A percentile compares a stretch with the other conserved stretches of the same genome.
Evolutionary conservation across 495 filamentous ascomycete genomes (phyloP).

Genomic region (Daldinia concentrica): DNA sequence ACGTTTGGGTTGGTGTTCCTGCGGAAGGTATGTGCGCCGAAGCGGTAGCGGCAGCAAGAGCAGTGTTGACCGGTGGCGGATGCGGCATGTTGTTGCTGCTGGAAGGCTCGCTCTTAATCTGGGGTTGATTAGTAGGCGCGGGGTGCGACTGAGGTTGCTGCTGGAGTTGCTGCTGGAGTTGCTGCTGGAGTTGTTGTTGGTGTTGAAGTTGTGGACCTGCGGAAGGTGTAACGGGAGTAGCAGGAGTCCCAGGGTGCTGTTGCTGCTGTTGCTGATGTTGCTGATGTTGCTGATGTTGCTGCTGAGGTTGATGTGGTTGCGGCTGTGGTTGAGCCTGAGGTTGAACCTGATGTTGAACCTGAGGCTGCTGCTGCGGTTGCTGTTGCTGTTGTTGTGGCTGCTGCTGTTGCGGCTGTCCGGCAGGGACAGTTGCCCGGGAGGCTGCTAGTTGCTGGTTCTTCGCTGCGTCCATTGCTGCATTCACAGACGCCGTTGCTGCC

Average conservation of each 20-base stretch:
- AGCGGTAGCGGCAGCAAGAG: conserved; percentile 54
- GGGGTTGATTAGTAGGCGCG: conserved; percentile 36
- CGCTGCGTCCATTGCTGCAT: conserved; percentile 62
- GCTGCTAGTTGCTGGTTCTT: conserved; percentile 59
- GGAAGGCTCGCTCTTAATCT: conserved; percentile 54
- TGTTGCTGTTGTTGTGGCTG: conserved; percentile 19
- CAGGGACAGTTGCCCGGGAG: conserved; percentile 42
- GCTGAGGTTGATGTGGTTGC: conserved; percentile 21
- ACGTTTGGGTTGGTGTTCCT: conserved; percentile 56
- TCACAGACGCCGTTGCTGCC: conserved; percentile 48
- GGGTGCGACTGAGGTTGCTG: conserved; percentile 46
- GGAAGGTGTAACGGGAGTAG: conserved; percentile 18
- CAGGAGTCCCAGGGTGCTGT: conserved; percentile 43
- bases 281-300: conserved; percentile 28
- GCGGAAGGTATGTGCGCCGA: conserved; percentile 50
- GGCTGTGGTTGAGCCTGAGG: conserved; percentile 20
- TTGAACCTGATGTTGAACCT: conserved; percentile 4
- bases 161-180: conserved; percentile 48
- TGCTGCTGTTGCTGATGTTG: conserved; percentile 35
- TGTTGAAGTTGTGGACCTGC: background rate
- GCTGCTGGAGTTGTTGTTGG: conserved; percentile 55
- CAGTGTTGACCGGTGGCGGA: conserved; percentile 58
- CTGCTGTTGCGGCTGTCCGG: conserved; percentile 36
- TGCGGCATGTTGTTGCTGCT: conserved; percentile 48
- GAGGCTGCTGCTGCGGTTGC: conserved; percentile 31